Conservation (phyloP, 2,329 filamentous ascomycete species). For the Teratosphaeria nubilosa region DNA sequence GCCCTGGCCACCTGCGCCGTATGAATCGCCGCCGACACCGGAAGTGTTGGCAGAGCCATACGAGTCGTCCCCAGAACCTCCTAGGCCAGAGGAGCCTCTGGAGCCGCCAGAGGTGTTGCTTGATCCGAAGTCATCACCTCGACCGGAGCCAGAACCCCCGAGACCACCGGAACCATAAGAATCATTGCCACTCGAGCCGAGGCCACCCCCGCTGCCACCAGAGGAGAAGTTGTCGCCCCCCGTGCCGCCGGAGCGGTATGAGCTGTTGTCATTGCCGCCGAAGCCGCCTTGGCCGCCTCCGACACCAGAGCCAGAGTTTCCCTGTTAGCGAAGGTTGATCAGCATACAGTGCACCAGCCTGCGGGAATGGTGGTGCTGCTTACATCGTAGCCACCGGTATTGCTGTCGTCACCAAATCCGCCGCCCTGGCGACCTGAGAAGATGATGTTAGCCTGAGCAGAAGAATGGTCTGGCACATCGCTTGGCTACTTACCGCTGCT, state of each 20-base stretch:
- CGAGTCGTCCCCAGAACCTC: background rate
- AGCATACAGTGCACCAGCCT: constrained; percentile 4
- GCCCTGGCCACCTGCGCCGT: constrained; percentile 1
- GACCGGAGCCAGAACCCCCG: background rate
- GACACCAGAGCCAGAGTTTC: background rate
- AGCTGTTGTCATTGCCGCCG: constrained; percentile 5
- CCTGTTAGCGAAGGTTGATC: background rate
- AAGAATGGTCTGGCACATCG: background rate
- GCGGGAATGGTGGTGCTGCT: background rate
- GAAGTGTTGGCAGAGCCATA: constrained; percentile 5
- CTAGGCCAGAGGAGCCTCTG: background rate
- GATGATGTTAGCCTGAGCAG: background rate
- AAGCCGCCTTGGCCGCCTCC: background rate
- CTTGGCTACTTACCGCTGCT: background rate
- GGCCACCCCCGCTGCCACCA: background rate
- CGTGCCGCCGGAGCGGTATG: background rate
- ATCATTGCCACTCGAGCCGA: background rate
- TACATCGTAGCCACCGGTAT: constrained; percentile 7
- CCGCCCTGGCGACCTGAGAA: constrained; percentile 4
- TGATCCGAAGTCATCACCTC: background rate
- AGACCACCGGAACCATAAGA: background rate
- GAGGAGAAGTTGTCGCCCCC: background rate
- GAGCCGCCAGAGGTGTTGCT: background rate
- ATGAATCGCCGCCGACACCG: constrained; percentile 3
- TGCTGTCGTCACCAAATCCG: constrained; percentile 2